phyloP scores from a whole-genome alignment of 2,329 filamentous ascomycete species.

The Fusarium sp. region DNA sequence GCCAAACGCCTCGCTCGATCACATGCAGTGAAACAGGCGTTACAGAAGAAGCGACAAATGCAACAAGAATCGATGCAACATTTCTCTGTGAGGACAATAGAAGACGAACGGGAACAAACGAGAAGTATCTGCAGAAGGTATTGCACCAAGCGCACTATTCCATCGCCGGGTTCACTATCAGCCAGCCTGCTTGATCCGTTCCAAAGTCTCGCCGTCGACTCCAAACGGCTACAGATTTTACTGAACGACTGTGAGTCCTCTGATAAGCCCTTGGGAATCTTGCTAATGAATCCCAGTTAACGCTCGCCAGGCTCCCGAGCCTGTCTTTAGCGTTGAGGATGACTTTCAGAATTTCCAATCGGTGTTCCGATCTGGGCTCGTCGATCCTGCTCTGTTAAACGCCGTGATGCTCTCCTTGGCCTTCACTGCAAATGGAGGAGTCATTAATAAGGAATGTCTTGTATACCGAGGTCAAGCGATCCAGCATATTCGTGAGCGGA shows the following conservation, averaged over 20 bases:
- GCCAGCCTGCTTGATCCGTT: slow-evolving; percentile 16
- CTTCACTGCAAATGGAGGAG: slow-evolving; percentile 43
- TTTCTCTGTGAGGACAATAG: not conserved
- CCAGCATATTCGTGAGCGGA: slow-evolving; percentile 47
- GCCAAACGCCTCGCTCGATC: slow-evolving; percentile 25
- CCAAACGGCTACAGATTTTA: slow-evolving; percentile 9
- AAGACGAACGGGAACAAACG: not conserved
- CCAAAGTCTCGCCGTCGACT: slow-evolving; percentile 18
- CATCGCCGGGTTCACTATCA: not conserved
- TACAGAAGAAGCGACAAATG: slow-evolving; percentile 22
- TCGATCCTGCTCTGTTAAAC: slow-evolving; percentile 52
- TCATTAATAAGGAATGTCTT: slow-evolving; percentile 49
- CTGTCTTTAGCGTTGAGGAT: slow-evolving; percentile 51
- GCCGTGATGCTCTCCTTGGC: slow-evolving; percentile 54
- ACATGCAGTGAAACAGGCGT: slow-evolving; percentile 29
- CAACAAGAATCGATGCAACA: slow-evolving; percentile 15
- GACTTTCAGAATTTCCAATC: slow-evolving; percentile 52
- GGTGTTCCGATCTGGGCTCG: slow-evolving; percentile 47
- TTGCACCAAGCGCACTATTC: accelerated
- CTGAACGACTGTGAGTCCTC: slow-evolving; percentile 18
- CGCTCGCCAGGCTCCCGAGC: slow-evolving; percentile 44
- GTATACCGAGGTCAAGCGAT: slow-evolving; percentile 50
- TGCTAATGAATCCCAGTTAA: slow-evolving; percentile 22
- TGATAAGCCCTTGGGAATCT: accelerated
- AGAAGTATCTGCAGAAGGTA: accelerated